Base-by-base conservation (phyloP, 2,329 filamentous ascomycete genomes). In the Colletotrichum aenigma region DNA sequence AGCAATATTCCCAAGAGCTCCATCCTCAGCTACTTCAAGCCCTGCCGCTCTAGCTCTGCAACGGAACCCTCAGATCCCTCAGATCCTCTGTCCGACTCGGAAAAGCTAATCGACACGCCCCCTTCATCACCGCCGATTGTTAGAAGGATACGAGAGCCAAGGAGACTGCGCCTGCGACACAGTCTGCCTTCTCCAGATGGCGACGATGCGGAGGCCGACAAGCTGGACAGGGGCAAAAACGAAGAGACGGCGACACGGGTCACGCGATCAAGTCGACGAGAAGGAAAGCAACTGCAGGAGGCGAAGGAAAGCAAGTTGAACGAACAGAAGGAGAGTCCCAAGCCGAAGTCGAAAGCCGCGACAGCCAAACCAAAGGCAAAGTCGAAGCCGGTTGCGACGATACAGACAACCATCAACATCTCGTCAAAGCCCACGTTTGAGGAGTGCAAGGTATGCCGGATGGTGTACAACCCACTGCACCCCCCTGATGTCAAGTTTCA, bases 361-460 rank as follows among this genome's bases (percentile, higher is more conserved):
- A 5, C 16, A 3, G 81, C 70, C 12, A 76, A 64, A 48, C 24
- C 64, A 18, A 62, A 66, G 4, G 52, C 34, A 24, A 30, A 60
- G 18, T 55, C 34, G 6, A 83, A 80, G 52, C n/a, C 76, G 9
- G 61, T 77, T 2, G 70, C 82, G 3, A 77, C 79, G 18, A 72
- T 87, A 1, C 86, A 88, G 66, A 88, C 85, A 3, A 88, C 86
- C 2, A 81, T 88, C n/a, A 87, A 88, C 38, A 80, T 88, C 4
- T 87, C 86, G 0, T 81, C 83, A 2, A 82, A 84, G 30, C 84
- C 85, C 4, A 80, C 86, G 2, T 87, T 88, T 74, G 83, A 85
- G 3, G 86, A 88, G 70, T 88, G 86, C 76, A 86, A 82, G 66
- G 73, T 83, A 4, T 88, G 86, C 76, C 81, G 87, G 67, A 87